Conservation (phyloP, 441 rosid species). For the Jatropha podagrica region DNA sequence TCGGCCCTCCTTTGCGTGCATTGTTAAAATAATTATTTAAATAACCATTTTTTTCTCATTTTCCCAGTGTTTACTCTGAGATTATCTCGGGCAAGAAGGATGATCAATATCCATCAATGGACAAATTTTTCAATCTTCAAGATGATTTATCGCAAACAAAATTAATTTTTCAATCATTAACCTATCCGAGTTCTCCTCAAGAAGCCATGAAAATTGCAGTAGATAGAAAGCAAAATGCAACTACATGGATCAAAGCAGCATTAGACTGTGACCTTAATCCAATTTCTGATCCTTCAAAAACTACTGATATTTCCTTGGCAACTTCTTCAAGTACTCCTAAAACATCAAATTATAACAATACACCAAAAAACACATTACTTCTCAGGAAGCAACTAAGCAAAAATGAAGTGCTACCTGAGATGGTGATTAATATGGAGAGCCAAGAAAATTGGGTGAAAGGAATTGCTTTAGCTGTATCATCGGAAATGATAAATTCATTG, state of each 20-base stretch:
- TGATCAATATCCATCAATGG: conserved; percentile 44
- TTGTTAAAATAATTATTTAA: no score
- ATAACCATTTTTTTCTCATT: neutral
- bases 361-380: conserved; percentile 13
- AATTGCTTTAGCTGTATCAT: conserved; percentile 29
- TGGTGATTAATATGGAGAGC: conserved; percentile 19
- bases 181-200: conserved; percentile 11
- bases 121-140: conserved; percentile 55
- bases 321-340: conserved; percentile 5
- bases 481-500: conserved; percentile 43
- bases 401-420: conserved; percentile 21
- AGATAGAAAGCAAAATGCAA: conserved; percentile 53
- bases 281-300: conserved; percentile 22
- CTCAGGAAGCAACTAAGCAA: conserved; percentile 20
- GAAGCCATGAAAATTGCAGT: conserved; percentile 36
- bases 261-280: conserved; percentile 57
- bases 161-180: conserved; percentile 42
- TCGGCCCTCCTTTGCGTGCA: no score
- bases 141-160: conserved; percentile 53
- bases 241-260: conserved; percentile 61
- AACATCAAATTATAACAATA: neutral
- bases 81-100: conserved; percentile 36
- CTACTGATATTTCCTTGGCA: conserved; percentile 5
- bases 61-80: conserved; percentile 61
- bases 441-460: conserved; percentile 36